A percentile compares a stretch with the other conserved stretches of the same genome.
Conservation (phyloP, 257 asterid genomes). For the Solanum piurae region DNA sequence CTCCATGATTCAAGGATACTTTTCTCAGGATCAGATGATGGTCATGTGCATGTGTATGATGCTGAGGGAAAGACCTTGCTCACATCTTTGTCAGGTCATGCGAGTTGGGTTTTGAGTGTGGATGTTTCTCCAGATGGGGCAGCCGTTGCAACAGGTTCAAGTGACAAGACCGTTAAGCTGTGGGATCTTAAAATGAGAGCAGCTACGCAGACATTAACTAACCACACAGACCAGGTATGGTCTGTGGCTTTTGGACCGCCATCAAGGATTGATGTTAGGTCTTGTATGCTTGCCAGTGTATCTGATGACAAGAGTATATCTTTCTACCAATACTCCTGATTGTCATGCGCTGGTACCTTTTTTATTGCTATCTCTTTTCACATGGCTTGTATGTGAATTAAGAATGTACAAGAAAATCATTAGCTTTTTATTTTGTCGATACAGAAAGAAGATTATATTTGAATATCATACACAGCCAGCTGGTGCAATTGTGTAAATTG, state of each 20-base stretch:
- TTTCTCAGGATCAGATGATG: slow-evolving; percentile 87
- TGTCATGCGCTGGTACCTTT: neutral
- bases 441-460: neutral
- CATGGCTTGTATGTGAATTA: neutral
- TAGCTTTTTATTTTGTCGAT: neutral
- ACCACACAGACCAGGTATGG: slow-evolving; percentile 92
- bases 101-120: slow-evolving; percentile 87
- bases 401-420: neutral
- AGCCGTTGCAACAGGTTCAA: slow-evolving; percentile 84
- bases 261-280: slow-evolving; percentile 33
- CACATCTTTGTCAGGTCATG: slow-evolving; percentile 70
- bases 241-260: slow-evolving; percentile 85
- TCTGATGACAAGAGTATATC: slow-evolving; percentile 84
- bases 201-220: slow-evolving; percentile 68
- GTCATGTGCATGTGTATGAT: slow-evolving; percentile 73
- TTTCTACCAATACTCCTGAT: slow-evolving; percentile 57
- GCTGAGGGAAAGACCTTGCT: slow-evolving; percentile 68
- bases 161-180: slow-evolving; percentile 67
- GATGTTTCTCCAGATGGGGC: slow-evolving; percentile 83
- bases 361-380: neutral
- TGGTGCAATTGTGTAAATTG: neutral
- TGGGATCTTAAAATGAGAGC: slow-evolving; percentile 97
- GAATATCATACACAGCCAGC: neutral
- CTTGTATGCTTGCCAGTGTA: slow-evolving; percentile 80
- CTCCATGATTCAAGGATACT: slow-evolving; percentile 74